Evolutionary conservation across 2,329 filamentous ascomycete genomes (phyloP).

Genomic region (Xylariaceae sp.): DNA sequence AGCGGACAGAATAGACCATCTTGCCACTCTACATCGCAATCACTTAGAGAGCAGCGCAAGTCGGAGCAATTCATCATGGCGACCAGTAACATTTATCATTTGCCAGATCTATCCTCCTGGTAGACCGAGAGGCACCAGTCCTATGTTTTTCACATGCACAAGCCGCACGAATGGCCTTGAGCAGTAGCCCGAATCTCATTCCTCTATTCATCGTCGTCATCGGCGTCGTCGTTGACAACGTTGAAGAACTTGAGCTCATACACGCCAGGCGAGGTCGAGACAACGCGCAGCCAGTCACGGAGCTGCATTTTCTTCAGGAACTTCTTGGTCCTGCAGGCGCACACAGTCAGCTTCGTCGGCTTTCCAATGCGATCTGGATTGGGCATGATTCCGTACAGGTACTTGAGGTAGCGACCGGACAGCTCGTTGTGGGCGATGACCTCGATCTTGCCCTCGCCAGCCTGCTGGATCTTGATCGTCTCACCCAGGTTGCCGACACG

Average conservation of each 20-base stretch:
- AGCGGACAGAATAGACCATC: too few species aligned
- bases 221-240: slow-evolving; percentile 95
- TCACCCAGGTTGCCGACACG: slow-evolving; percentile 98
- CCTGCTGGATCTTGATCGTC: slow-evolving; percentile 79
- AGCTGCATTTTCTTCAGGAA: slow-evolving; percentile 99
- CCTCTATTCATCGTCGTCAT: slow-evolving; percentile 96
- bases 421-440: slow-evolving; percentile 96
- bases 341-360: too few species aligned
- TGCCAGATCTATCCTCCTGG: too few species aligned
- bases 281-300: slow-evolving; percentile 98
- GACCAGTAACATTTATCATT: too few species aligned
- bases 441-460: slow-evolving; percentile 96
- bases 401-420: slow-evolving; percentile 99
- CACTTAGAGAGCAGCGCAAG: too few species aligned
- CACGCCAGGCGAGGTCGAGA: slow-evolving; percentile 94
- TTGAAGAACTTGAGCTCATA: slow-evolving; percentile 99
- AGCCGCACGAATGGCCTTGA: too few species aligned
- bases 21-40: too few species aligned
- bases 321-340: slow-evolving; percentile 87
- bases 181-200: too few species aligned
- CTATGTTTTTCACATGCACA: too few species aligned
- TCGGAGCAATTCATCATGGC: too few species aligned
- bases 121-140: too few species aligned
- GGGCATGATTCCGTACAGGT: slow-evolving; percentile 64
- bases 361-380: background rate